These are phyloP conservation scores for Aspergillus steynii DNA, from an alignment of 495 filamentous ascomycete genomes.

Conservation along the genomic window DNA sequence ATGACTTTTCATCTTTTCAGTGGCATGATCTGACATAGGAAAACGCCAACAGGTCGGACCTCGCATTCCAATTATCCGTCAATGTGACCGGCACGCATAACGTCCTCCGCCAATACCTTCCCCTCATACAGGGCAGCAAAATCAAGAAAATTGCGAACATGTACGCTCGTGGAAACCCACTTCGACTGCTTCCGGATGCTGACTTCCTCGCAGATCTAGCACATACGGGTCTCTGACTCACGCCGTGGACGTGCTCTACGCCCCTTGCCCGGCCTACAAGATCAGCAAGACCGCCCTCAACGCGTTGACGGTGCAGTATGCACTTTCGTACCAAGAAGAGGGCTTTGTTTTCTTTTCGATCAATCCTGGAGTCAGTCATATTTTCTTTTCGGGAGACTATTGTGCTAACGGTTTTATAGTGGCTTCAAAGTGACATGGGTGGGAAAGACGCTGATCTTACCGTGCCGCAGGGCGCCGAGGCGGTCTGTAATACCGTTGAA, in stretches of 20 bases:
- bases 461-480: slow-evolving; percentile 36
- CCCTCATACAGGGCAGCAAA: slow-evolving; percentile 34
- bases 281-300: slow-evolving; percentile 49
- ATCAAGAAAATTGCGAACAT: slow-evolving; percentile 49
- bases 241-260: slow-evolving; percentile 16
- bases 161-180: slow-evolving; percentile 17
- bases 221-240: slow-evolving; percentile 34
- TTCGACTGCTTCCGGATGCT: not conserved
- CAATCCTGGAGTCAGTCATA: slow-evolving; percentile 39
- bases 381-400: not conserved
- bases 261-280: slow-evolving; percentile 45
- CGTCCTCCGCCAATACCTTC: slow-evolving; percentile 36
- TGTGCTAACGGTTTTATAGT: slow-evolving; percentile 24
- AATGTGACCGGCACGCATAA: slow-evolving; percentile 43
- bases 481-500: slow-evolving; percentile 35
- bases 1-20: not conserved
- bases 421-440: slow-evolving; percentile 47
- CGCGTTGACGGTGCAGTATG: slow-evolving; percentile 45
- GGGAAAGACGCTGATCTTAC: slow-evolving; percentile 40
- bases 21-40: not conserved
- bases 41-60: slow-evolving; percentile 24
- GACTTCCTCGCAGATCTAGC: slow-evolving; percentile 21
- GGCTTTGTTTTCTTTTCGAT: slow-evolving; percentile 42
- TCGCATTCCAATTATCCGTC: slow-evolving; percentile 33
- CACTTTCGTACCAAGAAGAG: slow-evolving; percentile 32